Evolutionary conservation across 1,284 basidiomycete species (phyloP), one percentile per base, ranked within the genome.

Genomic region (Trametes polyzona): DNA sequence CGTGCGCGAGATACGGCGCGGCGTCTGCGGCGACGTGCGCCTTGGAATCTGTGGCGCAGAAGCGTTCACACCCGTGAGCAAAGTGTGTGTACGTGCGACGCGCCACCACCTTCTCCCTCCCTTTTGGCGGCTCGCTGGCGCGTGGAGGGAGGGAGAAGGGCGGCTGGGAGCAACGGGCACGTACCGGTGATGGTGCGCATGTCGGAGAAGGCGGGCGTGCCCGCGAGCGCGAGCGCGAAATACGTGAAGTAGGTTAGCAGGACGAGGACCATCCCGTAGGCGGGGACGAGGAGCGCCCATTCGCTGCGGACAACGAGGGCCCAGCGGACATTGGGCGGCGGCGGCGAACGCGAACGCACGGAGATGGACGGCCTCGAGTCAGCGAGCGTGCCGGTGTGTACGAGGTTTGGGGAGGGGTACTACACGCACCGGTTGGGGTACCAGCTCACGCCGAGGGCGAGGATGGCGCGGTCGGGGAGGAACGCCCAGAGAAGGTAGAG

Each of bases 221-320:
- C 79, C 55, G 82, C 82, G 9, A 93, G 74, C 0, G 90, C 89
- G 59, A 95, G 75, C 6, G 88, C 84, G 62, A 88, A 87, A 69
- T 95, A 95, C 1, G 81, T 78, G 69, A 86, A 83, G 72, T 95
- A 95, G 2, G 91, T 87, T 54, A 92, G 78, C 41, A 95, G 80
- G 41, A 88, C 82, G 12, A 90, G 64, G 41, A 94, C 73, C 63
- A 92, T 78, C 12, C 89, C 81, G 75, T 88, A 95, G 16, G 92
- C 85, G 23, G 93, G 93, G n/a, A 95, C 71, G 30, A 95, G 81
- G 26, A 95, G 67, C 19, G 91, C 83, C 93, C 93, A 95, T 78
- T 95, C 92, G 26, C 93, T 93, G 63, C n/a, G 24, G 43, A n/a
- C 26, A 21, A 21, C 33, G 41, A 41, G 40, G 35, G 50, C 52